A percentile compares a stretch with the other conserved stretches of the same genome.
Conservation (phyloP, 352 stramenopile species). For the Pythium sukuiense region DNA sequence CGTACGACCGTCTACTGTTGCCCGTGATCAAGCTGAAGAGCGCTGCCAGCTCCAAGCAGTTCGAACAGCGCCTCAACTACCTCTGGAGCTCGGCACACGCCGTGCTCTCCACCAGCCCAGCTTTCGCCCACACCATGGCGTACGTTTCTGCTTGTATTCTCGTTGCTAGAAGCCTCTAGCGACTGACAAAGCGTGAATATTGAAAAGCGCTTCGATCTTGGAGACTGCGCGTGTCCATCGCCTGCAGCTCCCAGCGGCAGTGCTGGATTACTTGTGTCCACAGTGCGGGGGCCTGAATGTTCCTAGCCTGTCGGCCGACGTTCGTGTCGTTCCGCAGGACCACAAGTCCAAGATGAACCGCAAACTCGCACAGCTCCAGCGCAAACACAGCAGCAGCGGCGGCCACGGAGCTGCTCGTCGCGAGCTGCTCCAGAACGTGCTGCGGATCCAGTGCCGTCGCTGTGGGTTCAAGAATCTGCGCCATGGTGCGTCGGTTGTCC, state of each 20-base stretch:
- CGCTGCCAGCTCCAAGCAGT: slow-evolving; percentile 42
- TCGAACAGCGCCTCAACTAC: slow-evolving; percentile 69
- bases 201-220: slow-evolving; percentile 50
- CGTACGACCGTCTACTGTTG: slow-evolving; percentile 31
- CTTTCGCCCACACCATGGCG: slow-evolving; percentile 57
- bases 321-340: slow-evolving; percentile 48
- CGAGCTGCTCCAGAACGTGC: slow-evolving; percentile 26
- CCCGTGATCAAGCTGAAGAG: slow-evolving; percentile 42
- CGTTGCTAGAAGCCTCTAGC: neutral
- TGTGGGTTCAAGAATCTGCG: slow-evolving; percentile 52
- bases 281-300: slow-evolving; percentile 58
- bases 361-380: slow-evolving; percentile 45
- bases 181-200: neutral
- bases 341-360: slow-evolving; percentile 46
- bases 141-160: slow-evolving; percentile 19
- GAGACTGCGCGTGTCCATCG: slow-evolving; percentile 39
- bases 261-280: slow-evolving; percentile 73
- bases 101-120: slow-evolving; percentile 36
- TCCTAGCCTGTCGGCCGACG: slow-evolving; percentile 54
- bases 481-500: slow-evolving; percentile 44
- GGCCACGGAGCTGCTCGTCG: neutral
- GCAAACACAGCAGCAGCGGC: slow-evolving; percentile 35
- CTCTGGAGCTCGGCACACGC: slow-evolving; percentile 62
- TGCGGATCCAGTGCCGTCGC: slow-evolving; percentile 50
- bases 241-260: slow-evolving; percentile 37